These are phyloP conservation scores for Colletotrichum australisinense DNA, from an alignment of 2,329 filamentous ascomycete genomes.

Conservation along the genomic window DNA sequence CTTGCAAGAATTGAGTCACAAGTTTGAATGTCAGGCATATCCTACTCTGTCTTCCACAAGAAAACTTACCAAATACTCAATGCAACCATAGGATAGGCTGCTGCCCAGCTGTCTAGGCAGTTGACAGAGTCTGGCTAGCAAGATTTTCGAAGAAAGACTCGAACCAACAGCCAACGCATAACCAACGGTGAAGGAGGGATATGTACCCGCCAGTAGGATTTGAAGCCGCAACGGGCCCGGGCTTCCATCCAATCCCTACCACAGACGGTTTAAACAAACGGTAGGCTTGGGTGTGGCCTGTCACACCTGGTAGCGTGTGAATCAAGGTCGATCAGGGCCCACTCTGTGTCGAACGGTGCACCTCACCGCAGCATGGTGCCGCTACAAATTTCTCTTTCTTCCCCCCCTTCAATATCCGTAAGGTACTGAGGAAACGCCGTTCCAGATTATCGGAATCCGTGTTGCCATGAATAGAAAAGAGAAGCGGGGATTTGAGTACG, in stretches of 20 bases:
- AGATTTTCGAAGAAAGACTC: neutral
- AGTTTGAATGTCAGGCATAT: neutral
- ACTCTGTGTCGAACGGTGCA: neutral
- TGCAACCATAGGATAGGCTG: neutral
- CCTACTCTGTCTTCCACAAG: neutral
- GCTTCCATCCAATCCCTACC: neutral
- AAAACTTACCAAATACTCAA: neutral
- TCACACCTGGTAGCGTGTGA: constrained; percentile 5
- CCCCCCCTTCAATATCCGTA: neutral
- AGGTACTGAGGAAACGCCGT: constrained; percentile 11
- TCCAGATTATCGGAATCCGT: constrained; percentile 15
- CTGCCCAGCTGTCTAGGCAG: neutral
- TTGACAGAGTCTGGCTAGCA: neutral
- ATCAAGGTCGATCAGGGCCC: constrained; percentile 9
- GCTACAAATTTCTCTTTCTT: neutral
- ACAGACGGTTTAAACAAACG: constrained; percentile 5
- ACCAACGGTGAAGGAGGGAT: constrained; percentile 11
- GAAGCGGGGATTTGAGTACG: neutral
- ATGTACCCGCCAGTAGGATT: constrained; percentile 24
- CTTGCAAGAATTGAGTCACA: neutral
- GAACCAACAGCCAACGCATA: constrained; percentile 1
- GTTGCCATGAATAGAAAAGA: constrained; percentile 7
- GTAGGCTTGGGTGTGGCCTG: constrained; percentile 12
- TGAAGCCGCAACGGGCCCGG: constrained; percentile 12
- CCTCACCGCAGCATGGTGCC: neutral